Percentiles rank a stretch among this genome's conserved stretches.
These are phyloP conservation scores for Citrus sp. DNA, from an alignment of 345 rosid species.

Conservation along the genomic window DNA sequence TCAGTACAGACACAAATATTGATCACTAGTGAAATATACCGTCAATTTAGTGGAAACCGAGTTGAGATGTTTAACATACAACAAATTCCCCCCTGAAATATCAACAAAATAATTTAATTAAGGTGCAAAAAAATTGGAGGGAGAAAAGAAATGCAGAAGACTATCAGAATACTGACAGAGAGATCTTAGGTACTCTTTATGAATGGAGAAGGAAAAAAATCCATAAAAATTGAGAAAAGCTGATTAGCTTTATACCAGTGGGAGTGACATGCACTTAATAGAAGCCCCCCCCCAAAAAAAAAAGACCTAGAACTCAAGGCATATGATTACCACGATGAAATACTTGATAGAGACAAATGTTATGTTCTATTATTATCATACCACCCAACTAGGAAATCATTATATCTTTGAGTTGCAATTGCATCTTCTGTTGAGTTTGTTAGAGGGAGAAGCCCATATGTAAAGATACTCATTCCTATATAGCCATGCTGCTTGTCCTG, in stretches of 20 bases:
- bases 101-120: not conserved
- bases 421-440: conserved; percentile 45
- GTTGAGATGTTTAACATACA: too few relatives aligned
- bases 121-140: not conserved
- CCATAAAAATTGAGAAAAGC: too few relatives aligned
- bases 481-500: conserved; percentile 55
- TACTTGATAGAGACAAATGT: too few relatives aligned
- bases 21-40: not conserved
- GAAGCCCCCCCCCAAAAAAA: not conserved
- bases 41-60: too few relatives aligned
- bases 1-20: not conserved
- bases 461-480: conserved; percentile 44
- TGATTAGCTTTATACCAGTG: too few relatives aligned
- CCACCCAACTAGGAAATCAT: conserved; percentile 48
- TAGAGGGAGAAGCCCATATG: conserved; percentile 35
- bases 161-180: too few relatives aligned
- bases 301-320: not conserved
- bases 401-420: conserved; percentile 42
- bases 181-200: too few relatives aligned
- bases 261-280: not conserved
- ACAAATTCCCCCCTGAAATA: too few relatives aligned
- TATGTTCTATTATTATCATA: conserved; percentile 16
- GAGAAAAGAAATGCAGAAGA: too few relatives aligned
- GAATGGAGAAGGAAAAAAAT: too few relatives aligned
- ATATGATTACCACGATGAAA: not conserved